Percentiles rank a stretch among this genome's conserved stretches.
Conservation (phyloP, 2,329 filamentous ascomycete genomes). For the Paecilomyces variotii region DNA sequence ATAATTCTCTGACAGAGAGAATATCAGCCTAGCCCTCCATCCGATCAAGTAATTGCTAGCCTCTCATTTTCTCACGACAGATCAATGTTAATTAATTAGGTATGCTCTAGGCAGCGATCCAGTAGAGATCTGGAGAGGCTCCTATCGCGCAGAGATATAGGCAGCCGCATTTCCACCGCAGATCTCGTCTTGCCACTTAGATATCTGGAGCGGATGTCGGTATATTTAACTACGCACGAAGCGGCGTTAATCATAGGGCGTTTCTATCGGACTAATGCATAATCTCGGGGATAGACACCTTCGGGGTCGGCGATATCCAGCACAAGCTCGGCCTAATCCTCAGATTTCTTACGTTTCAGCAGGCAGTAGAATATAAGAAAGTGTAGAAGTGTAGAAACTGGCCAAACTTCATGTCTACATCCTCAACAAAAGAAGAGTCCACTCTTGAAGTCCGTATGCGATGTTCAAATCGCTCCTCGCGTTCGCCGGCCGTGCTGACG, state of each 20-base stretch:
- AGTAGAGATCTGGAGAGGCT: background rate
- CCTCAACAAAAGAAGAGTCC: background rate
- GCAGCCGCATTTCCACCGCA: background rate
- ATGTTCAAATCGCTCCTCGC: conserved; percentile 15
- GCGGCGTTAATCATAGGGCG: background rate
- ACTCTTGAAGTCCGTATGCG: background rate
- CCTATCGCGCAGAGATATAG: background rate
- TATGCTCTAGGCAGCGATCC: background rate
- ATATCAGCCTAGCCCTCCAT: no score
- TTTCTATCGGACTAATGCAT: background rate
- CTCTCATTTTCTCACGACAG: background rate
- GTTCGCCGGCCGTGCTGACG: background rate
- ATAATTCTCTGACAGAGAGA: no score
- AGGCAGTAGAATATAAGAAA: background rate
- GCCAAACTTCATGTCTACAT: background rate
- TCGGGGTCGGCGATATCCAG: background rate
- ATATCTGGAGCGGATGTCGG: background rate
- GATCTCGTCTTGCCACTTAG: no score
- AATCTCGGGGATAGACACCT: background rate
- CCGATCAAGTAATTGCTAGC: no score
- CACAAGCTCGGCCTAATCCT: background rate
- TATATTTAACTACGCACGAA: background rate
- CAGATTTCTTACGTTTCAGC: background rate
- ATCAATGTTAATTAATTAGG: background rate
- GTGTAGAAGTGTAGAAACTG: background rate